These are phyloP conservation scores for Passalora sequoiae DNA, from an alignment of 2,329 filamentous ascomycete species.

Conservation along the genomic window DNA sequence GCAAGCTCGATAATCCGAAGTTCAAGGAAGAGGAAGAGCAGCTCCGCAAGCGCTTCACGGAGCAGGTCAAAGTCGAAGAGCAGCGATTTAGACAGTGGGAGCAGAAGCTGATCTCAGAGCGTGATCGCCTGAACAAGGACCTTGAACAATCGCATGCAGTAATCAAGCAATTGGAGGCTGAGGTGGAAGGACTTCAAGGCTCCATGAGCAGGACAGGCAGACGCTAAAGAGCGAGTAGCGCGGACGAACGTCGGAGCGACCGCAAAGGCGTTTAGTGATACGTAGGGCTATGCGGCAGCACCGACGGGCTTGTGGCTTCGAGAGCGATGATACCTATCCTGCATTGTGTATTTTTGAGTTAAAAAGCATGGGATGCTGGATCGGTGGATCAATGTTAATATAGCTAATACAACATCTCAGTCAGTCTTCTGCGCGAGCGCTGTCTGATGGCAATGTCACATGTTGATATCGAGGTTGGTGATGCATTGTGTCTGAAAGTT, in stretches of 20 bases:
- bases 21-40: constrained; percentile 99
- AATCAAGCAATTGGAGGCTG: constrained; percentile 85
- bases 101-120: constrained; percentile 98
- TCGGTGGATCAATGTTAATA: no score
- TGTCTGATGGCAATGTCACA: no score
- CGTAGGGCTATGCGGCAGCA: background rate
- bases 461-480: no score
- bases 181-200: constrained; percentile 84
- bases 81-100: constrained; percentile 99
- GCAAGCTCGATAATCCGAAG: constrained; percentile 99
- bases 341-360: background rate
- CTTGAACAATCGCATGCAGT: constrained; percentile 91
- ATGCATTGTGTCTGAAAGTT: no score
- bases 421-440: no score
- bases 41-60: constrained; percentile 96
- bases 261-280: background rate
- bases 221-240: constrained; percentile 19
- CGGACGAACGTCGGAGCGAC: background rate
- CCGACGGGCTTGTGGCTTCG: background rate
- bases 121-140: constrained; percentile 99
- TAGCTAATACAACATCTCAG: no score
- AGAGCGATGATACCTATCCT: background rate
- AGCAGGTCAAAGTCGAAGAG: constrained; percentile 99
- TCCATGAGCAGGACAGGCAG: constrained; percentile 34
- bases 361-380: background rate